phyloP scores from a whole-genome alignment of 176 grass and related monocot species.

The Guadua angustifolia region DNA sequence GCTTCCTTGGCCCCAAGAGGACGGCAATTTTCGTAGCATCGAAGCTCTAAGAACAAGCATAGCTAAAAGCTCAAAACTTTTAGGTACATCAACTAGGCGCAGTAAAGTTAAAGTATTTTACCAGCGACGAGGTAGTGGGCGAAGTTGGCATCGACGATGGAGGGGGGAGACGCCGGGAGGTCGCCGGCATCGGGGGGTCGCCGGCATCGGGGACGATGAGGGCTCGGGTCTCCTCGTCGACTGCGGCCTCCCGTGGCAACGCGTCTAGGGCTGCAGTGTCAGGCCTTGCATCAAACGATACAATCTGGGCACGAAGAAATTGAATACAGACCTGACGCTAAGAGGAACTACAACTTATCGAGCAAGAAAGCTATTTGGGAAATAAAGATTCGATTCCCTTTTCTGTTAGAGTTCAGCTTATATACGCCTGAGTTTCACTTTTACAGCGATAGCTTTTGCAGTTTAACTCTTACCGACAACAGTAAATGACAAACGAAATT shows the following conservation, averaged over 20 bases:
- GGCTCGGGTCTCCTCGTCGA: slow-evolving; percentile 54
- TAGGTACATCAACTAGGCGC: not conserved
- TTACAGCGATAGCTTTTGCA: no score
- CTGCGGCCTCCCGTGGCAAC: not conserved
- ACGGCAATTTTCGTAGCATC: not conserved
- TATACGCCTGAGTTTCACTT: no score
- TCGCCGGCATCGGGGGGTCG: slow-evolving; percentile 57
- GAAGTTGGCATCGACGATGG: slow-evolving; percentile 81
- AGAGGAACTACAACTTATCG: no score
- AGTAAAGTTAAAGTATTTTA: not conserved
- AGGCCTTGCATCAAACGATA: no score
- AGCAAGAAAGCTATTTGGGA: no score
- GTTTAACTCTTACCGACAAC: no score
- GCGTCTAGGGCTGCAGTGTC: not conserved
- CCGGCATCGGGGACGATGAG: slow-evolving; percentile 62
- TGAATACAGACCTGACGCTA: no score
- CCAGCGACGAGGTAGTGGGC: slow-evolving; percentile 65
- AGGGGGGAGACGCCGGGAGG: slow-evolving; percentile 62
- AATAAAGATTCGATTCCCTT: no score
- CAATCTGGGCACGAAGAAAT: no score
- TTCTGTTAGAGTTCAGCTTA: no score
- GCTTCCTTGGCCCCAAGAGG: not conserved
- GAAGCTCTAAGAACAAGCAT: not conserved
- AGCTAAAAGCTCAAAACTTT: slow-evolving; percentile 1
- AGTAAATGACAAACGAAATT: no score